Base-by-base conservation (phyloP, 768 basidiomycete genomes). In the Mycena maculata region DNA sequence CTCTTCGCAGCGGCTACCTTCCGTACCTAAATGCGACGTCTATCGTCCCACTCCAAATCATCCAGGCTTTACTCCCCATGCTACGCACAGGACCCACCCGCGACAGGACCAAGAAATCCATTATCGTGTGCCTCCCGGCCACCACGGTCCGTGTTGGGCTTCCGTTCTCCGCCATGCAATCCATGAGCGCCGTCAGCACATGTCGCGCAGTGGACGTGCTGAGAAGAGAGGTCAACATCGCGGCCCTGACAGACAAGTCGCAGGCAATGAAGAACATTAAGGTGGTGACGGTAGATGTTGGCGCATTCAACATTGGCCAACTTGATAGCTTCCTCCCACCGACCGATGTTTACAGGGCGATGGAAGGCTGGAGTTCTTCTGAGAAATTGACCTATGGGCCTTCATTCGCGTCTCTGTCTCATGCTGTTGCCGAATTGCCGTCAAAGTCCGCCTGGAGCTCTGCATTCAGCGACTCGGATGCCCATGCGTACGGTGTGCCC, bases 151-250 rank as follows among this genome's bases (percentile, higher is more conserved):
- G 88, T 57, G 88, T 92, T 42, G 93, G 93, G 13, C 80, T 93
- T n/a, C 91, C 93, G 8, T 93, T 87, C 63, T 75, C 83, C 13
- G 80, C 85, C 9, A 87, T 90, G 44, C 88, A 88, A 63, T 87
- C 92, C 13, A 94, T 95, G 91, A 88, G 87, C 67, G 89, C 91
- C 31, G 90, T 89, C 5, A 87, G 88, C 54, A 93, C 90, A 18
- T 80, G 91, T 23, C 89, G 90, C 47, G 94, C 84, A 0, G 82
- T 87, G 15, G 91, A 94, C 66, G 86, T 94, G 25, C 85, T 95
- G 30, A 86, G 92, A 20, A 82, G 92, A 23, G 94, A 95, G 79
- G 84, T 92, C 63, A 83, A 83, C 36, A 79, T 87, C 12, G 87
- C 91, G 7, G 81, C 85, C 0, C 72, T 86, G 47, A 86, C 87